Evolutionary conservation across 805 yeast species (phyloP).

Genomic region (Saccharomycopsis oosterbeekiorum): DNA sequence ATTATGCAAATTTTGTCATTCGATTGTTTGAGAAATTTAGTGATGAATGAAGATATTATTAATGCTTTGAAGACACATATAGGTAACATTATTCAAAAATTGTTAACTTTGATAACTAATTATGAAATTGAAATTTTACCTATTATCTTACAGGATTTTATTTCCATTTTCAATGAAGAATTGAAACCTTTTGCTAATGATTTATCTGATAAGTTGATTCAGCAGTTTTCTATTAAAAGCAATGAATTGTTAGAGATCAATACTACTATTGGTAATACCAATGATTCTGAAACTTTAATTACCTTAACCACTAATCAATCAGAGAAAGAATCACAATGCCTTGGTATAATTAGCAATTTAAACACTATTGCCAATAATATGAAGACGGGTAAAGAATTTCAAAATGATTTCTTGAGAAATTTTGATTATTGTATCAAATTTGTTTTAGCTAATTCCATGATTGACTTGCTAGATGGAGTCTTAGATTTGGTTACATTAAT

Average conservation of each 20-base stretch:
- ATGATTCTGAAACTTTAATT: constrained; percentile 21
- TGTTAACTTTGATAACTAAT: constrained; percentile 64
- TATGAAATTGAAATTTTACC: constrained; percentile 81
- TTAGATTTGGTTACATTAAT: constrained; percentile 45
- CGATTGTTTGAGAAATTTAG: constrained; percentile 72
- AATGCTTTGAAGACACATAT: constrained; percentile 63
- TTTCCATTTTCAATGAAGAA: constrained; percentile 77
- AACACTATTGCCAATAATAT: constrained; percentile 63
- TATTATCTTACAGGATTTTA: constrained; percentile 92
- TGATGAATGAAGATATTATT: constrained; percentile 59
- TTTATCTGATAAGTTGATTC: constrained; percentile 47
- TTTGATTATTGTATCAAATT: constrained; percentile 50
- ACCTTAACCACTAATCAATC: constrained; percentile 35
- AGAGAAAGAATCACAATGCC: constrained; percentile 61
- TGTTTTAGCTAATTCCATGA: constrained; percentile 48
- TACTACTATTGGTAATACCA: constrained; percentile 15
- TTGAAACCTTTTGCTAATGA: constrained; percentile 80
- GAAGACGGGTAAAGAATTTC: constrained; percentile 27
- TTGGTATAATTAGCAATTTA: constrained; percentile 61
- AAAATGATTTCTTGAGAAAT: constrained; percentile 38
- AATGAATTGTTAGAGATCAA: constrained; percentile 45
- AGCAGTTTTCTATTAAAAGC: constrained; percentile 50
- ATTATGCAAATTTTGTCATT: constrained; percentile 86
- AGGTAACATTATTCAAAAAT: constrained; percentile 70
- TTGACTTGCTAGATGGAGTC: constrained; percentile 50